A percentile compares a stretch with the other conserved stretches of the same genome.
Conservation (phyloP, 257 asterid species). For the Solanum boliviense region DNA sequence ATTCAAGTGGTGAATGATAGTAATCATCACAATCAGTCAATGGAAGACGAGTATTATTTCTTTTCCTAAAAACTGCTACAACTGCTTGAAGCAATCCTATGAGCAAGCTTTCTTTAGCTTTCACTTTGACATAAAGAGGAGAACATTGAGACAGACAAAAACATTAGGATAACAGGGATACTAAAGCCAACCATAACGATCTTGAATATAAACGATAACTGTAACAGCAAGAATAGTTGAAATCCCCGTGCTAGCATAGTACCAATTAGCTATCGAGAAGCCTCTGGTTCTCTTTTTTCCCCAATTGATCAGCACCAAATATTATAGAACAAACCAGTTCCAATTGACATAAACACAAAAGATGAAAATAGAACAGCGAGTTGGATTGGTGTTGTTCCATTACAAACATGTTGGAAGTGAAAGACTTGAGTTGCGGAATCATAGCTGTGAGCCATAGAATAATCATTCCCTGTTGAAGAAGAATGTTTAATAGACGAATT, state of each 20-base stretch:
- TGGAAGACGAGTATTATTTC: not conserved
- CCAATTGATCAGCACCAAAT: not conserved
- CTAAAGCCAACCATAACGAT: slow-evolving; percentile 15
- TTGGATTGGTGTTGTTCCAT: not conserved
- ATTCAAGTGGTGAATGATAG: not conserved
- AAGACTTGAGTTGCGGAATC: not conserved
- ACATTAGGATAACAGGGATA: slow-evolving; percentile 7
- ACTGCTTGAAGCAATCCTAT: slow-evolving; percentile 8
- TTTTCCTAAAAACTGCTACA: slow-evolving; percentile 9
- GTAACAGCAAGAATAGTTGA: slow-evolving; percentile 7
- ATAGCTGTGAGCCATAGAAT: not conserved
- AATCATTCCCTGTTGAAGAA: not conserved
- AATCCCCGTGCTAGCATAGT: slow-evolving; percentile 1
- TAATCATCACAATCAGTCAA: not conserved
- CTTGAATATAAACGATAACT: slow-evolving; percentile 10
- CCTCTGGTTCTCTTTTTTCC: not conserved
- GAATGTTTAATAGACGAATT: not conserved
- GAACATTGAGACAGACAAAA: slow-evolving; percentile 5
- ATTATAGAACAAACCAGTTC: slow-evolving; percentile 7
- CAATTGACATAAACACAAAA: slow-evolving; percentile 3
- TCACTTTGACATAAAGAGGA: slow-evolving; percentile 2
- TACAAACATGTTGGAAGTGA: not conserved
- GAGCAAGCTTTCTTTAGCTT: not conserved
- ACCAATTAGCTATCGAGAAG: not conserved
- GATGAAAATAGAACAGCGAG: not conserved